phyloP scores from a whole-genome alignment of 148 eudicot species.

The Fagopyrum homotropicum region DNA sequence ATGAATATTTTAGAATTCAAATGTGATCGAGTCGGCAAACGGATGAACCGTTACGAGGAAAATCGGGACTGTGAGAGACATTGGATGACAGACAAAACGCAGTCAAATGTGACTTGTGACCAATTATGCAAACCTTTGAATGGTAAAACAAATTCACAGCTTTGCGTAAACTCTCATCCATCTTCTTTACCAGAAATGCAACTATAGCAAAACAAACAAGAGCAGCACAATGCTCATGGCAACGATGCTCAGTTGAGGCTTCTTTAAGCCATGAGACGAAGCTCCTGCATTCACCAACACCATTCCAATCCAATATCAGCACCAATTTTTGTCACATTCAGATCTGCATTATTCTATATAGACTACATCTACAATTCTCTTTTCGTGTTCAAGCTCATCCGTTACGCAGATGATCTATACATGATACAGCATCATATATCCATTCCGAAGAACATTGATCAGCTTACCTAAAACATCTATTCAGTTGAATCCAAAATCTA shows the following conservation, averaged over 20 bases:
- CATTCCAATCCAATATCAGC: conserved; percentile 3
- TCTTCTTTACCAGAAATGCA: not conserved
- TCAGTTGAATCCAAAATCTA: not conserved
- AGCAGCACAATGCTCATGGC: not conserved
- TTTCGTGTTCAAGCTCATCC: no score
- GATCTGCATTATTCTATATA: not conserved
- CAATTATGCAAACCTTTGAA: not conserved
- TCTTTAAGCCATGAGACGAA: conserved; percentile 2
- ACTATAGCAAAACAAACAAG: not conserved
- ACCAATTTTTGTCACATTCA: not conserved
- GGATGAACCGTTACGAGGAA: no score
- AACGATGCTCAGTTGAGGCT: conserved; percentile 2
- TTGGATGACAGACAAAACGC: no score
- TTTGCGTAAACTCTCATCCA: not conserved
- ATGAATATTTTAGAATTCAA: no score
- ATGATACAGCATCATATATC: no score
- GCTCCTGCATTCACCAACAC: conserved; percentile 13
- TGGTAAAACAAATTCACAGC: not conserved
- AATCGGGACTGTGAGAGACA: no score
- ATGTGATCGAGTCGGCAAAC: no score
- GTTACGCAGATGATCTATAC: no score
- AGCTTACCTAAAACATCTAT: not conserved
- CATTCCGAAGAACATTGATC: not conserved
- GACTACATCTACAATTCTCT: no score
- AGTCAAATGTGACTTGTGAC: not conserved